phyloP scores from a whole-genome alignment of 179 eudicot species.

The Sideroxylon spinosum region DNA sequence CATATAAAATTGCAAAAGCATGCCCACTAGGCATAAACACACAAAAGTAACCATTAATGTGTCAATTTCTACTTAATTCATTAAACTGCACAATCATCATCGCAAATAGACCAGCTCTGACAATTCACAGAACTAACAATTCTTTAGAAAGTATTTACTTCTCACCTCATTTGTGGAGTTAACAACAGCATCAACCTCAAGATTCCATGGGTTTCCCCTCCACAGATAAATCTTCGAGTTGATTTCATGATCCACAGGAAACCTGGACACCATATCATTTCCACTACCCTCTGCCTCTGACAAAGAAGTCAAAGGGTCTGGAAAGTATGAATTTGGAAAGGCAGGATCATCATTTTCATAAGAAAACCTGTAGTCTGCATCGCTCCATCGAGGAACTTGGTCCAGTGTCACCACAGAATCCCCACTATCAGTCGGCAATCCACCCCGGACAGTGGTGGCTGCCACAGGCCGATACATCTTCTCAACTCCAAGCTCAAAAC shows the following conservation, averaged over 20 bases:
- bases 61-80: neutral
- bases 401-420: slow-evolving; percentile 80
- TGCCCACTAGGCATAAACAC: neutral
- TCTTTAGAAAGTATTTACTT: neutral
- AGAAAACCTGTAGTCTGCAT: slow-evolving; percentile 61
- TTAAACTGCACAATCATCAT: neutral
- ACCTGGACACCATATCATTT: slow-evolving; percentile 59
- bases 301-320: slow-evolving; percentile 75
- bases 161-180: slow-evolving; percentile 91
- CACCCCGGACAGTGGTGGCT: slow-evolving; percentile 58
- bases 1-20: neutral
- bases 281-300: slow-evolving; percentile 57
- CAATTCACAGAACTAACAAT: neutral
- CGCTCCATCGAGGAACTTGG: slow-evolving; percentile 93
- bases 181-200: slow-evolving; percentile 97
- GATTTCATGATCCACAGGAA: slow-evolving; percentile 82
- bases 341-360: slow-evolving; percentile 56
- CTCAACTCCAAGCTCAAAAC: slow-evolving; percentile 17
- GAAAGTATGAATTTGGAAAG: slow-evolving; percentile 48
- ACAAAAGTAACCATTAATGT: neutral
- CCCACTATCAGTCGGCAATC: slow-evolving; percentile 62
- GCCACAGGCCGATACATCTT: slow-evolving; percentile 61
- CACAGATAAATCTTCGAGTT: slow-evolving; percentile 85
- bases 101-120: too few relatives aligned
- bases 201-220: slow-evolving; percentile 98